Evolutionary conservation across 2,329 filamentous ascomycete genomes (phyloP).

Genomic region (Elsinoe australis): DNA sequence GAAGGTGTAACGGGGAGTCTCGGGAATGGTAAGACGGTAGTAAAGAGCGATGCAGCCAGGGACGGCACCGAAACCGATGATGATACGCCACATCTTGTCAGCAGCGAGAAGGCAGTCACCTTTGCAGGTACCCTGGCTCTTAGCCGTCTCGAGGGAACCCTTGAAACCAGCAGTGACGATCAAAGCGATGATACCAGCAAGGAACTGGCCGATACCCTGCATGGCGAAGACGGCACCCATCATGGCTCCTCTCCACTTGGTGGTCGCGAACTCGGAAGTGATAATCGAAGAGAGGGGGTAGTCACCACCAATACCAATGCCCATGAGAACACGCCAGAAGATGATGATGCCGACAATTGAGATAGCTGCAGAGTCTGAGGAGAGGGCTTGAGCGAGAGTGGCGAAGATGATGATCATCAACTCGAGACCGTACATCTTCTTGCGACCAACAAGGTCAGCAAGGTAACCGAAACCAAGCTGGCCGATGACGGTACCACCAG

Average conservation of each 20-base stretch:
- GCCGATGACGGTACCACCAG: constrained; percentile 73
- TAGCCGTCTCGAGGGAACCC: constrained; percentile 28
- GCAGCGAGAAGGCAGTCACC: constrained; percentile 60
- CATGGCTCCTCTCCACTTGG: constrained; percentile 79
- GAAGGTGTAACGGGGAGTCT: constrained; percentile 83
- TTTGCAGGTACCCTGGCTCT: constrained; percentile 51
- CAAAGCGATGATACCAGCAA: constrained; percentile 65
- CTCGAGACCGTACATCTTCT: constrained; percentile 78
- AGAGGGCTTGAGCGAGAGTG: constrained; percentile 63
- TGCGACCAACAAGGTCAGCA: constrained; percentile 69
- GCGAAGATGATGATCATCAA: constrained; percentile 73
- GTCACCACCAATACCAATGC: constrained; percentile 68
- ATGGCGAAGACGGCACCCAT: constrained; percentile 82
- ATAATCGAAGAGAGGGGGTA: constrained; percentile 78
- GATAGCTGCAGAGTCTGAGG: constrained; percentile 55
- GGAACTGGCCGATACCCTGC: constrained; percentile 76
- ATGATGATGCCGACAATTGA: constrained; percentile 59
- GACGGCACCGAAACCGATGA: constrained; percentile 74
- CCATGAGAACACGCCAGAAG: constrained; percentile 78
- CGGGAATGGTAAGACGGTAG: constrained; percentile 78
- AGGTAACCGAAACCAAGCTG: constrained; percentile 73
- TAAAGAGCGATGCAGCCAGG: constrained; percentile 76
- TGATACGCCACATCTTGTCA: constrained; percentile 79
- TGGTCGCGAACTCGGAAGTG: constrained; percentile 80
- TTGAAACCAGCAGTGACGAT: constrained; percentile 45